Evolutionary conservation across 2,329 filamentous ascomycete species (phyloP).

Genomic region (Cadophora gregata): DNA sequence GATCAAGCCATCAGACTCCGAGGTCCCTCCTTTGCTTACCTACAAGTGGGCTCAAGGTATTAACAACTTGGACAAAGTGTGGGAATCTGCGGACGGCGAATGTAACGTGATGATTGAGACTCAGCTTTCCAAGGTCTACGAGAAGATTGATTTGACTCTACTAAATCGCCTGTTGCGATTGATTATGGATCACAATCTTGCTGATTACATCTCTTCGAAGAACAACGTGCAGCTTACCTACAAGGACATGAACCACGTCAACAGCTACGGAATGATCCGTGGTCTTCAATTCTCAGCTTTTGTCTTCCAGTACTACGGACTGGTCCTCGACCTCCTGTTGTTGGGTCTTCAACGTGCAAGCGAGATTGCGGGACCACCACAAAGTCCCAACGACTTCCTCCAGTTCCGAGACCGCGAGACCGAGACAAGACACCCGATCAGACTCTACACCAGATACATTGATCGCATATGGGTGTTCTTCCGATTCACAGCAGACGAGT

Average conservation of each 20-base stretch:
- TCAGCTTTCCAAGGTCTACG: conserved; percentile 97
- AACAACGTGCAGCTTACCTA: conserved; percentile 99
- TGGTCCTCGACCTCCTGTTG: conserved; percentile 91
- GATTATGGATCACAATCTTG: conserved; percentile 99
- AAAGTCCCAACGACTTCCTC: conserved; percentile 94
- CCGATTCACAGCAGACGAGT: conserved; percentile 91
- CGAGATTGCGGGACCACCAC: conserved; percentile 93
- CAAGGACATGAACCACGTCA: conserved; percentile 99
- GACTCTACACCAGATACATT: conserved; percentile 96
- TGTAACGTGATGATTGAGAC: conserved; percentile 99
- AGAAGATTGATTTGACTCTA: conserved; percentile 97
- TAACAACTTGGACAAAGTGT: conserved; percentile 95
- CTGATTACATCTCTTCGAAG: conserved; percentile 98
- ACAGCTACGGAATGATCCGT: conserved; percentile 98
- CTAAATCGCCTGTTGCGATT: conserved; percentile 90
- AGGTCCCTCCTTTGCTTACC: conserved; percentile 89
- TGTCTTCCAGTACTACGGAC: conserved; percentile 97
- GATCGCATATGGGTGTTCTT: conserved; percentile 99
- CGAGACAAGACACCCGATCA: conserved; percentile 91
- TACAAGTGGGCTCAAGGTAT: conserved; percentile 99
- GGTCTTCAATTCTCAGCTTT: conserved; percentile 98
- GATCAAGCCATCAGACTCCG: conserved; percentile 99
- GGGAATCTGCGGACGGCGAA: conserved; percentile 92
- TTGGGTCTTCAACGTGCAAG: conserved; percentile 95
- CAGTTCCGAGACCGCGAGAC: conserved; percentile 95